These are phyloP conservation scores for Massospora cicadina DNA, from an alignment of 371 early-diverging fungal species.

Conservation along the genomic window DNA sequence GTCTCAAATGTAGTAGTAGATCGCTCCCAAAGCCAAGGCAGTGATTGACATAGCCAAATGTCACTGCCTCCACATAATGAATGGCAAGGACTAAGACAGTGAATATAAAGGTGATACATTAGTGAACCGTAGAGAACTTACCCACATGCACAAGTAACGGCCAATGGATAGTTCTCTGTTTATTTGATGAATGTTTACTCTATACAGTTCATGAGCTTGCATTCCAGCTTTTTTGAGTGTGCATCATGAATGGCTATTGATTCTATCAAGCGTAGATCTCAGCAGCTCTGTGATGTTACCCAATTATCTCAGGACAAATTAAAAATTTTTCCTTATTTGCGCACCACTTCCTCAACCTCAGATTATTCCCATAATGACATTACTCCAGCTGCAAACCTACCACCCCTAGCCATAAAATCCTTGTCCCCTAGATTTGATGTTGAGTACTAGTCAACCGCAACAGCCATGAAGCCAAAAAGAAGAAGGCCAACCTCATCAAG, in stretches of 20 bases:
- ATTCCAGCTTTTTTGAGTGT: constrained; percentile 26
- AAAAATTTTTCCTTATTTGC: constrained; percentile 38
- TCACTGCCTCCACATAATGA: constrained; percentile 72
- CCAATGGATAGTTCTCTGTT: constrained; percentile 18
- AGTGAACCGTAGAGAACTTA: constrained; percentile 16
- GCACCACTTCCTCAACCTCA: constrained; percentile 65
- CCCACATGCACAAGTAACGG: constrained; percentile 11
- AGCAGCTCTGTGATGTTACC: constrained; percentile 15
- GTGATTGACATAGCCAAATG: constrained; percentile 69
- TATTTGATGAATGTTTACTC: constrained; percentile 30
- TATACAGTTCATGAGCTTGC: constrained; percentile 30
- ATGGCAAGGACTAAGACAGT: constrained; percentile 48
- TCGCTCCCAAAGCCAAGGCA: constrained; percentile 62
- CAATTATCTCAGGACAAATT: constrained; percentile 30
- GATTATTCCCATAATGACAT: constrained; percentile 72
- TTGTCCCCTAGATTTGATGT: constrained; percentile 81
- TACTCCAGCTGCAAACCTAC: constrained; percentile 70
- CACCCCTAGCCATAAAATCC: constrained; percentile 70
- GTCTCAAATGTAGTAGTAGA: constrained; percentile 86
- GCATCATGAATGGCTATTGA: constrained; percentile 15
- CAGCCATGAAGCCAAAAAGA: constrained; percentile 52
- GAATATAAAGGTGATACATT: constrained; percentile 30
- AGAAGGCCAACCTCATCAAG: constrained; percentile 51
- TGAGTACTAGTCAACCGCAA: constrained; percentile 60
- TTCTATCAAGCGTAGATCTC: constrained; percentile 12